A percentile compares a stretch with the other conserved stretches of the same genome.
These are phyloP conservation scores for Triadica sebifera DNA, from an alignment of 345 rosid genomes.

Conservation along the genomic window DNA sequence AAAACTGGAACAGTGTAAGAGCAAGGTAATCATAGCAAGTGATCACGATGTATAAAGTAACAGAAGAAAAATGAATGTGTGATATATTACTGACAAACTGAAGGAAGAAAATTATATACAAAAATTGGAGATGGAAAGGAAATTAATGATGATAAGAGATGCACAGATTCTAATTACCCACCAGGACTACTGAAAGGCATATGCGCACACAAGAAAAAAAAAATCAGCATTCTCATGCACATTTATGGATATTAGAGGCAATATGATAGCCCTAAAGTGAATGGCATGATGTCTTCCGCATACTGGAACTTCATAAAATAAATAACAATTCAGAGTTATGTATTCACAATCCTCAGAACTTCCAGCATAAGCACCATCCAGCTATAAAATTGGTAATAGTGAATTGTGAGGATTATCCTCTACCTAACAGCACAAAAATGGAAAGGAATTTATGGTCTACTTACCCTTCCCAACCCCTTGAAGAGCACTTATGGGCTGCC, in stretches of 20 bases:
- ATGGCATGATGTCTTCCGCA: neutral
- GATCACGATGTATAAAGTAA: neutral
- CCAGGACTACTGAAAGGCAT: neutral
- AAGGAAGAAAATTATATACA: neutral
- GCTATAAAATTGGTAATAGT: neutral
- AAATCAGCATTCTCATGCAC: neutral
- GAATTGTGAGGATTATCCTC: neutral
- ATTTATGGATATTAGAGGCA: neutral
- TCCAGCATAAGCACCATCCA: neutral
- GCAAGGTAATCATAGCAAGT: neutral
- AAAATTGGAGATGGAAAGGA: neutral
- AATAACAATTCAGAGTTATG: neutral
- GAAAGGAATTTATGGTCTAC: constrained; percentile 12
- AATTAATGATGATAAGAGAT: neutral
- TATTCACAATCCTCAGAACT: neutral
- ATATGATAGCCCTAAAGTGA: neutral
- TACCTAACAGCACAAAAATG: neutral
- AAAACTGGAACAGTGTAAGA: neutral
- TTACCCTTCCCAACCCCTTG: constrained; percentile 97
- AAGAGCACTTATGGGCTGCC: constrained; percentile 97
- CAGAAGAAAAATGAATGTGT: neutral
- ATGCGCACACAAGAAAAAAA: neutral
- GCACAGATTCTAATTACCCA: neutral
- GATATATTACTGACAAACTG: neutral
- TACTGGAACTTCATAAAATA: neutral